Conservation (phyloP, 805 yeast genomes). For the Lachancea fermentati region DNA sequence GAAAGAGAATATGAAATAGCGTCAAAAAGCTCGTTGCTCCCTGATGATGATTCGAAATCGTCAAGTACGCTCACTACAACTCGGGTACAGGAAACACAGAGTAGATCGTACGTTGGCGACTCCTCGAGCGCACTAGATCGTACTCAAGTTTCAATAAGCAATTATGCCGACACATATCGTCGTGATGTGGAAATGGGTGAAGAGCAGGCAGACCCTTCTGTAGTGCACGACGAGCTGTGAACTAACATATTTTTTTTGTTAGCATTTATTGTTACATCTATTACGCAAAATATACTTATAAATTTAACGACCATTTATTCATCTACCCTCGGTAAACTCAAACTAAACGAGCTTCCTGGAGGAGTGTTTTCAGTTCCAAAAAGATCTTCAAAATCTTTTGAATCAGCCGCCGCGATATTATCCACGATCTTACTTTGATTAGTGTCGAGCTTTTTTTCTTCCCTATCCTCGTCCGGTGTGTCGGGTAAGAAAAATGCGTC, state of each 20-base stretch:
- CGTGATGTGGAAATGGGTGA: neutral
- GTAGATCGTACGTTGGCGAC: too few relatives aligned
- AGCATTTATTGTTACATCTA: neutral
- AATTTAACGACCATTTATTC: neutral
- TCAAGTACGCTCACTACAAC: too few relatives aligned
- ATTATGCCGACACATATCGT: too few relatives aligned
- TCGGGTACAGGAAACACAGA: too few relatives aligned
- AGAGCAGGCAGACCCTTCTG: neutral
- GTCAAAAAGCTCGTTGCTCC: constrained; percentile 12
- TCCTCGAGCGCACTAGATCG: too few relatives aligned
- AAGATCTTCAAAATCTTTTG: constrained; percentile 3
- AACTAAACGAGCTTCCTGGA: constrained; percentile 14
- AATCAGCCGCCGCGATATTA: neutral
- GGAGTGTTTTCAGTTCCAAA: constrained; percentile 7
- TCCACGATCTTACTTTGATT: neutral
- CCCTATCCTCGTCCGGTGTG: constrained; percentile 11
- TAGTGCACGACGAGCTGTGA: neutral
- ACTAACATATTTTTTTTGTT: neutral
- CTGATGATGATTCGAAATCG: too few relatives aligned
- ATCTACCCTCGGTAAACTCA: constrained; percentile 18
- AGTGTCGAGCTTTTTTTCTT: neutral
- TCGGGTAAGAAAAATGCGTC: constrained; percentile 50
- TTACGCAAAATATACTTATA: neutral
- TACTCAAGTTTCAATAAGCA: constrained; percentile 2
- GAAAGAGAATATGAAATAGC: too few relatives aligned